Base-by-base conservation (phyloP, 257 asterid species). In the Galeopsis tetrahit region DNA sequence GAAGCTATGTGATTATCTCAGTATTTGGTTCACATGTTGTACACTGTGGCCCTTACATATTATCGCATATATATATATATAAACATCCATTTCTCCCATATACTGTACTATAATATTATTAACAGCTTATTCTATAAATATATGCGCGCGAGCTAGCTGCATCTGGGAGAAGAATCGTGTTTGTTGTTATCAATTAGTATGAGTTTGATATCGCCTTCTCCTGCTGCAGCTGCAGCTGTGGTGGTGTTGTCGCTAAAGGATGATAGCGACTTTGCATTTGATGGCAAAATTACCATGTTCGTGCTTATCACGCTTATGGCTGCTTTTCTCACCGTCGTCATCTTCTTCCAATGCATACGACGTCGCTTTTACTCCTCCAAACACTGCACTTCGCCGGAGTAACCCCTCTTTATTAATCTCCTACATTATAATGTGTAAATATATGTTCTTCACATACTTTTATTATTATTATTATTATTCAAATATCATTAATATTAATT, bases 261-360 rank as follows among this genome's bases (percentile, higher is more conserved):
- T 21, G 68, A 71, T 14, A 32, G 63, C 68, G 79, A 72, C 40
- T 80, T 72, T 28, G 84, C 81, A 0, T 31, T 39, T 21, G 42
- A 59, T 17, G 84, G 84, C 3, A 80, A 73, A 44, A 48, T 69
- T 7, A 77, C 77, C 1, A 77, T 80, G 81, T 4, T 80, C 7
- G 81, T 80, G 7, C 51, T 72, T 9, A 69, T 80, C 35, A 15
- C 81, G 40, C 71, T 80, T 57, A 76, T 73, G 4, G 63, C 74
- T 17, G 59, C 63, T 48, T 69, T 80, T 66, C 81, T 80, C 49
- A 0, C 60, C 59, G 43, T 75, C 56, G 13, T 65, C 17, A 2
- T 77, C 68, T 77, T 64, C 75, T 80, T 46, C 70, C 81, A 76
- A 68, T 64, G 75, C 79, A 6, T 73, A 77, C 84, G 84, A 0